These are phyloP conservation scores for Blastobotrys elegans DNA, from an alignment of 1,139 yeast genomes.

Conservation along the genomic window DNA sequence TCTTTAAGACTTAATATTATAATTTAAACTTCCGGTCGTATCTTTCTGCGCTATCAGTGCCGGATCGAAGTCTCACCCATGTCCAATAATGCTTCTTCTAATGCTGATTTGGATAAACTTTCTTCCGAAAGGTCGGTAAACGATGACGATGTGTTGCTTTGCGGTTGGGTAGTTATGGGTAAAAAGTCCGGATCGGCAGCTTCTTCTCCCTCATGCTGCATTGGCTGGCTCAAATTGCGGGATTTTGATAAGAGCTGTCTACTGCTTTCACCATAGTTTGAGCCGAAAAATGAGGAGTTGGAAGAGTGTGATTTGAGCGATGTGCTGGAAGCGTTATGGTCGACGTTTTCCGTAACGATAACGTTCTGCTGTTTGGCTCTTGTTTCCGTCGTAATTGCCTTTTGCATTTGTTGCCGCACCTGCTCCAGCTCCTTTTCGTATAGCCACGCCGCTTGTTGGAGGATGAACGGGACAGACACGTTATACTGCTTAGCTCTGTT, in stretches of 20 bases:
- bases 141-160: constrained; percentile 15
- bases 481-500: constrained; percentile 34
- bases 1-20: no score
- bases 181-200: constrained; percentile 9
- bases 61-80: constrained; percentile 16
- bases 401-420: constrained; percentile 36
- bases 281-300: constrained; percentile 8
- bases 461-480: constrained; percentile 39
- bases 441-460: constrained; percentile 46
- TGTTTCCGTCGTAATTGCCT: constrained; percentile 14
- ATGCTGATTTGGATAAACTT: constrained; percentile 42
- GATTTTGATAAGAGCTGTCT: constrained; percentile 13
- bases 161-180: neutral
- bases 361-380: neutral
- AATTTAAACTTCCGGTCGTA: no score
- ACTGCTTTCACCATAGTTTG: constrained; percentile 6
- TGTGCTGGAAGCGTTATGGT: constrained; percentile 1
- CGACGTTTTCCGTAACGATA: neutral
- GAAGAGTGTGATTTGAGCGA: constrained; percentile 8
- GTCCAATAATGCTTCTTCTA: constrained; percentile 42
- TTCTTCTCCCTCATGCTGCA: constrained; percentile 1
- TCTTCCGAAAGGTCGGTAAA: constrained; percentile 27
- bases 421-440: constrained; percentile 43
- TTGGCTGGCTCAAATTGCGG: constrained; percentile 7
- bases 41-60: neutral